phyloP scores from a whole-genome alignment of 2,329 filamentous ascomycete species.

The Periconia sp. region DNA sequence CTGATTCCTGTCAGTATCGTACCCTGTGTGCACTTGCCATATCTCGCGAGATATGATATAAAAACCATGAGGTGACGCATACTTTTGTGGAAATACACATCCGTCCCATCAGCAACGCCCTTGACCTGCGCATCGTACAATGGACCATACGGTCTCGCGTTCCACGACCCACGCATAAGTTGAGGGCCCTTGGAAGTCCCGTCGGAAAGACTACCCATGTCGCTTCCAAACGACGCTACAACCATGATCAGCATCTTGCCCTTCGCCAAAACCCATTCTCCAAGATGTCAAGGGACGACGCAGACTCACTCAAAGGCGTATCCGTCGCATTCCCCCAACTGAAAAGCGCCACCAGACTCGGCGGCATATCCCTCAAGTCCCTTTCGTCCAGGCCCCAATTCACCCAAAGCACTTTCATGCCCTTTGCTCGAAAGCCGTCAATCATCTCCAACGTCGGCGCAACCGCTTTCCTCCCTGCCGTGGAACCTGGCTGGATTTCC shows the following conservation, averaged over 20 bases:
- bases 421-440: constrained; percentile 38
- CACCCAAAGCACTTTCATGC: constrained; percentile 42
- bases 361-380: constrained; percentile 40
- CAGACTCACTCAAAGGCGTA: constrained; percentile 13
- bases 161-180: constrained; percentile 45
- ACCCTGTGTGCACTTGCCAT: neutral
- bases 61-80: neutral
- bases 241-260: too few relatives aligned
- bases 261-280: neutral
- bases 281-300: too few relatives aligned
- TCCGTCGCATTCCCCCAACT: neutral
- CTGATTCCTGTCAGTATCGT: constrained; percentile 5
- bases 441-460: constrained; percentile 42
- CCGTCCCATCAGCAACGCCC: constrained; percentile 19
- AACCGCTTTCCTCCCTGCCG: constrained; percentile 21
- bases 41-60: too few relatives aligned
- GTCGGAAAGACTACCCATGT: constrained; percentile 17
- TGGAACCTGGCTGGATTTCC: constrained; percentile 15
- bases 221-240: constrained; percentile 17
- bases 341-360: constrained; percentile 26
- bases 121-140: constrained; percentile 35
- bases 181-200: constrained; percentile 33
- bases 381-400: constrained; percentile 45
- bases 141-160: constrained; percentile 43
- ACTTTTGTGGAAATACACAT: constrained; percentile 36